A percentile compares a stretch with the other conserved stretches of the same genome.
Conservation (phyloP, 306 rosid genomes). For the Quercus glauca region DNA sequence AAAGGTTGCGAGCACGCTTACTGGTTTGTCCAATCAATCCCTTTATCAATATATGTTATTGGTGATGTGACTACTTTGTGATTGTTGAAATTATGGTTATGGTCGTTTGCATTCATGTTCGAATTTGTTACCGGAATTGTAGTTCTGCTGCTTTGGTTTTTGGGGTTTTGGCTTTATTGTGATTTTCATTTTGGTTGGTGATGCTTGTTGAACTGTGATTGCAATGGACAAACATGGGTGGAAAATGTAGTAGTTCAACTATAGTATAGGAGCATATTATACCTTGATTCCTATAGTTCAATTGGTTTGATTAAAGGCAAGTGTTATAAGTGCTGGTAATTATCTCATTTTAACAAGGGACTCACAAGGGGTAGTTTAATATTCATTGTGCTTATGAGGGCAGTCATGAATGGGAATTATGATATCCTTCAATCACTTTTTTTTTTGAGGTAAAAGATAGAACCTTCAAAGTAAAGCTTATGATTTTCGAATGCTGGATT, state of each 20-base stretch:
- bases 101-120: not conserved
- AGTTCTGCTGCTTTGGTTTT: not conserved
- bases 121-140: not conserved
- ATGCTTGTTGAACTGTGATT: too few relatives aligned
- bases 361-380: not conserved
- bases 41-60: not conserved
- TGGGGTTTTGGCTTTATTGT: too few relatives aligned
- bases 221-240: too few relatives aligned
- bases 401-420: not conserved
- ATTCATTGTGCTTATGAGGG: not conserved
- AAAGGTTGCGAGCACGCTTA: slow-evolving; percentile 99
- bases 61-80: not conserved
- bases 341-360: not conserved
- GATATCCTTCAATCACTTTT: not conserved
- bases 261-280: too few relatives aligned
- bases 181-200: too few relatives aligned
- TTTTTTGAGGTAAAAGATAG: too few relatives aligned
- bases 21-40: slow-evolving; percentile 62
- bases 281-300: not conserved
- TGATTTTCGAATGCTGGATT: not conserved
- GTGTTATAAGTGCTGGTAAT: not conserved
- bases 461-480: not conserved
- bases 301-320: not conserved
- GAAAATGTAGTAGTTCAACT: too few relatives aligned
- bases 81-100: slow-evolving; percentile 10